phyloP scores from a whole-genome alignment of 345 rosid genomes.

The Ceriops zippeliana region DNA sequence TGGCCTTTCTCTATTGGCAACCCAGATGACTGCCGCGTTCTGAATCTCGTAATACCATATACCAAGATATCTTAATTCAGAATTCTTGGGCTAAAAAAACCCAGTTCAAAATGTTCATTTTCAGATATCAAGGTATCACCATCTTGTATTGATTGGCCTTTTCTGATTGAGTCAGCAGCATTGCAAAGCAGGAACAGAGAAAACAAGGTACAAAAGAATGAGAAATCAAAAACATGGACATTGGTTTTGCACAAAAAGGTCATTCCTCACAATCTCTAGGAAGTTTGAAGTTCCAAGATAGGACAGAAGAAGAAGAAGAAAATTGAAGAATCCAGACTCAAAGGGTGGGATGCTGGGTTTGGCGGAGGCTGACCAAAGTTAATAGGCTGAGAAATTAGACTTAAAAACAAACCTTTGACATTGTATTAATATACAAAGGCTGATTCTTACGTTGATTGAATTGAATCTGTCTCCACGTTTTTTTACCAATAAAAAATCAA shows the following conservation, averaged over 20 bases:
- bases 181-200: slow-evolving; percentile 25
- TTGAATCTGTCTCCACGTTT: not conserved
- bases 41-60: slow-evolving; percentile 53
- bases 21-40: slow-evolving; percentile 45
- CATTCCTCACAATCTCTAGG: slow-evolving; percentile 15
- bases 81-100: slow-evolving; percentile 53
- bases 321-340: too few relatives aligned
- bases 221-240: slow-evolving; percentile 14
- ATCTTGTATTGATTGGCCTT: slow-evolving; percentile 37
- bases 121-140: slow-evolving; percentile 43
- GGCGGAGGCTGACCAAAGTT: not conserved
- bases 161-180: slow-evolving; percentile 31
- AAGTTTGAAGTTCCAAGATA: not conserved
- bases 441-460: not conserved
- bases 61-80: slow-evolving; percentile 51
- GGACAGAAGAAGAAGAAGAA: not conserved
- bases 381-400: slow-evolving; percentile 16
- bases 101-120: slow-evolving; percentile 40
- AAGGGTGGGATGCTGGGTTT: not conserved
- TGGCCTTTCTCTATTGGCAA: slow-evolving; percentile 63
- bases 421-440: not conserved
- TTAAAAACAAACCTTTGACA: not conserved
- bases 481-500: slow-evolving; percentile 1
- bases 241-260: slow-evolving; percentile 8
- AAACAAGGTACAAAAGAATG: slow-evolving; percentile 20